phyloP scores from a whole-genome alignment of 352 stramenopile genomes.

The Aphanomyces astaci region DNA sequence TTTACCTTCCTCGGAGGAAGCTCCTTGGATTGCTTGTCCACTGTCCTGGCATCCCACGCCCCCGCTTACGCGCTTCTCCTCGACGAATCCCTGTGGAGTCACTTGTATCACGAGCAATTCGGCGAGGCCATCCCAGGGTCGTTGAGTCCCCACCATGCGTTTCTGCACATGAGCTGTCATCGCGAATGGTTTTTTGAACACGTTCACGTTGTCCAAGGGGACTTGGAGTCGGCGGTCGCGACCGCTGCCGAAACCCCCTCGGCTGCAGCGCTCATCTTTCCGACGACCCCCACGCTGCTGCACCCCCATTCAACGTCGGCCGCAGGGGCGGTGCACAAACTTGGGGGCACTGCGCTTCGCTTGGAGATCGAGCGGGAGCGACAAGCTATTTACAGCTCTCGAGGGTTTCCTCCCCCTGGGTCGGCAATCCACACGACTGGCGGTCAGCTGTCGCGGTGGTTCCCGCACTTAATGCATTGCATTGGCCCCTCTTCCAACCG shows the following conservation, averaged over 20 bases:
- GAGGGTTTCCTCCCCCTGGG: background rate
- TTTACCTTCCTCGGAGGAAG: background rate
- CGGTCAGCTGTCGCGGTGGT: background rate
- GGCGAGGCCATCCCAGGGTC: background rate
- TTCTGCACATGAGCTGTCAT: background rate
- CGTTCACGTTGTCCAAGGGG: background rate
- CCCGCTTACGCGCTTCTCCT: background rate
- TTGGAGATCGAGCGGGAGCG: background rate
- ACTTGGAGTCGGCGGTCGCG: background rate
- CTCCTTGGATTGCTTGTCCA: background rate
- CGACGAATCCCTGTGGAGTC: background rate
- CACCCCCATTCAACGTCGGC: background rate
- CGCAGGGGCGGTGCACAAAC: background rate
- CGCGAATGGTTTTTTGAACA: background rate
- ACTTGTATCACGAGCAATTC: background rate
- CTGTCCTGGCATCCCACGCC: background rate
- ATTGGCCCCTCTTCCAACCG: background rate
- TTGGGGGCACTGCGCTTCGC: background rate
- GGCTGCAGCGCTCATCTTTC: background rate
- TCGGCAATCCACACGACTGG: background rate
- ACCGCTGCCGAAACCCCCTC: background rate
- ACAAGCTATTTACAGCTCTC: background rate
- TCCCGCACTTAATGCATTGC: background rate
- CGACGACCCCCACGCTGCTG: background rate
- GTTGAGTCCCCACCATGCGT: background rate